Evolutionary conservation across 805 yeast species (phyloP), one percentile per base, ranked within the genome.

Genomic region (Yarrowia alimentaria): DNA sequence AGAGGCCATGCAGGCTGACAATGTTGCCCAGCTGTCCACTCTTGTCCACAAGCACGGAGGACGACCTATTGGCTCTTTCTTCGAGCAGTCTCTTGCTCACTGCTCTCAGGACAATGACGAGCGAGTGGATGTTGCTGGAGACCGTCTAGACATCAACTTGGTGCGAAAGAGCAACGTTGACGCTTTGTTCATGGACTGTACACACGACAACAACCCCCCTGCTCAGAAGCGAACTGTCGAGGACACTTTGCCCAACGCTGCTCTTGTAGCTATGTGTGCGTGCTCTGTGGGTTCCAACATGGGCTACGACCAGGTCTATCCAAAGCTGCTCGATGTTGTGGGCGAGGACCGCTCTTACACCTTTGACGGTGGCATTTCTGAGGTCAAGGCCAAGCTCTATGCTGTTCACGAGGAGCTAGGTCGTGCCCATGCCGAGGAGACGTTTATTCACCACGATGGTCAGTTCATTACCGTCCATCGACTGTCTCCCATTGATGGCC

Each of bases 1-100:
- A 62, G 99, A 91, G 63, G 98, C 98, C 0, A 91, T 93, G 95
- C 97, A 89, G 68, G 93, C 97, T 1, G 83, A 93, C 81, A 80
- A 84, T 10, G 93, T 85, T 10, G 81, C 78, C 29, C 98, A 91
- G 62, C 74, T 91, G 24, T 87, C 96, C 3, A 73, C 91, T 53
- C 73, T 90, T 45, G 84, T 91, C 19, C 96, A 91, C 64, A 79
- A 81, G 60, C 95, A 91, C 65, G 98, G 97, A 26, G 99, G 99
- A 3, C 74, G 88, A 57, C 96, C 98, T 26, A 85, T 91, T 64
- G 99, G 99, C 5, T 88, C 96, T 0, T 82, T 85, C 59, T 78
- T 81, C 47, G 85, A 87, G 77, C 69, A 83, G 38, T 91, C 95
- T 1, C 70, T 87, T 60, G 38, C 37, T 5, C 49, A 51, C 16